Base-by-base conservation (phyloP, 2,329 filamentous ascomycete species). In the Fusarium papillatum region DNA sequence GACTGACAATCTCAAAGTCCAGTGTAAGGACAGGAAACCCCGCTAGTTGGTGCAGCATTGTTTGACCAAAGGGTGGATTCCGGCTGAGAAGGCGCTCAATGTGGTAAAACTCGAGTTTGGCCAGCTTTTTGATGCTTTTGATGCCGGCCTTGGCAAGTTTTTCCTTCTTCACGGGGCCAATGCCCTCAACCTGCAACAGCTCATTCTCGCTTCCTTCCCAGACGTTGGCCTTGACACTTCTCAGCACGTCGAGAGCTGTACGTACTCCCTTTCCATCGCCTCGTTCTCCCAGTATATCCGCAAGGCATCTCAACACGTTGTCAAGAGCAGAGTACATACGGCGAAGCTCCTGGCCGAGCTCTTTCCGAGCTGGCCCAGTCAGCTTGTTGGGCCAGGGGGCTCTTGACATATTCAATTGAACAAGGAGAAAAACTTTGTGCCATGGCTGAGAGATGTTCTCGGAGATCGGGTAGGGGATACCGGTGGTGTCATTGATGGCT, bases 181-280 rank as follows among this genome's bases (percentile, higher is more conserved):
- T 90, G 4, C 92, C 90, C 1, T 94, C 91, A 2, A 99, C 89
- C 82, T 98, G 96, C 71, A 94, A 93, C 80, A 99, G 89, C 76
- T 98, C 94, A 26, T 93, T 87, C 1, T 94, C 91, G 3, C 92
- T 94, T 39, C 94, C 92, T 79, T 99, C 97, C 97, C 96, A 98
- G 1, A 88, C 87, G 2, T 90, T 90, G 3, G 95, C 94, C 26
- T 91, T 90, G 64, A 98, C 85, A 75, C 95, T 95, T 68, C 96
- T 90, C 60, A 93, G 90, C 8, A 98, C 88, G 79, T 96, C 94
- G 2, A 98, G 88, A 8, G 93, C 93, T 72, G 92, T 92, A 34
- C 90, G 90, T 2, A 92, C 88, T 3, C 93, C 90, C 7, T 91
- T 83, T 0, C 94, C 93, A 81, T 98, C 95, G 1, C 70, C 61